Percentiles rank a stretch among this genome's conserved stretches.
phyloP scores from a whole-genome alignment of 768 basidiomycete species.

The Pleurotus giganteus region DNA sequence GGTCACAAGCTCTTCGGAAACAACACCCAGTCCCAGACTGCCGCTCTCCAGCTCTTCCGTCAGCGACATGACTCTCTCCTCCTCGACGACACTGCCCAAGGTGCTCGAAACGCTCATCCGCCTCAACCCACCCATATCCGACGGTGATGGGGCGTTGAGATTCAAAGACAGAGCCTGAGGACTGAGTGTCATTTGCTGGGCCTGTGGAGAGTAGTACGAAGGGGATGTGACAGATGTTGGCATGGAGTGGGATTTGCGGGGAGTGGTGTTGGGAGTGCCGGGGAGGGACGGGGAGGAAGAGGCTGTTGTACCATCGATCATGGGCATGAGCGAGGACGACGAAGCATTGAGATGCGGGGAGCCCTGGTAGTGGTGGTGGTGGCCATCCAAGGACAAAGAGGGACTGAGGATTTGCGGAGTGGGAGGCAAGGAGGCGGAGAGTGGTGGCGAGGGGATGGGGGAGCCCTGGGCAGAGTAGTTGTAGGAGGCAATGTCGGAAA shows the following conservation, averaged over 20 bases:
- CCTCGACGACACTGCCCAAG: background rate
- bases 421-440: constrained; percentile 19
- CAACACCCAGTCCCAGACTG: background rate
- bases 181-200: background rate
- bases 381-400: background rate
- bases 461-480: constrained; percentile 10
- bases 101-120: background rate
- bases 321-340: constrained; percentile 4
- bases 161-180: background rate
- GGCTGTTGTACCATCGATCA: background rate
- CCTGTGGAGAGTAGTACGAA: background rate
- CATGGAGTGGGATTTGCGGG: background rate
- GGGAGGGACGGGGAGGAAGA: constrained; percentile 5
- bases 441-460: constrained; percentile 18
- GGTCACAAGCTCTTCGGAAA: too few relatives aligned
- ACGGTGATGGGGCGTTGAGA: background rate
- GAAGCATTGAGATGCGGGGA: constrained; percentile 7
- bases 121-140: background rate
- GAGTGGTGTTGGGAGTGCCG: background rate
- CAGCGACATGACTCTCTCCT: background rate
- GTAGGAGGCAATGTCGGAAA: constrained; percentile 64
- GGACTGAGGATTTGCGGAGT: constrained; percentile 15
- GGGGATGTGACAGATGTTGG: background rate
- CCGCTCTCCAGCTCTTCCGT: background rate
- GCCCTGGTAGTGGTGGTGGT: constrained; percentile 6